Percentiles rank a stretch among this genome's conserved stretches.
Conservation (phyloP, 257 asterid genomes). For the Euphrasia confusa region DNA sequence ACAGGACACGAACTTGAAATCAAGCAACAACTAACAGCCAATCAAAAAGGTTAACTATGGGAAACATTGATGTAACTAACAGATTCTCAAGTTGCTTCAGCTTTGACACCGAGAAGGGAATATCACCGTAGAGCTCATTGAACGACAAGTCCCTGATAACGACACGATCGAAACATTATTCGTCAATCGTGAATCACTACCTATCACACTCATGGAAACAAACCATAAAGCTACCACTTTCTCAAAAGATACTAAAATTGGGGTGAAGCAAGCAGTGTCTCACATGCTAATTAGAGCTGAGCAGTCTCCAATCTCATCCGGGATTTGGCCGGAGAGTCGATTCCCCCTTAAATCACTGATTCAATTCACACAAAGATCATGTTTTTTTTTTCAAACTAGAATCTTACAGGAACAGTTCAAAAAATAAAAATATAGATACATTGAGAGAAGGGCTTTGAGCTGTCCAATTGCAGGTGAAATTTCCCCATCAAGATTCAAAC, state of each 20-base stretch:
- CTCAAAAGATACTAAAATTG: not conserved
- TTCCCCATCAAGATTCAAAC: conserved; percentile 90
- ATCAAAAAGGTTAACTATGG: not conserved
- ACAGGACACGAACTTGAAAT: not conserved
- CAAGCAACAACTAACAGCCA: not conserved
- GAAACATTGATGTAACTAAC: conserved; percentile 31
- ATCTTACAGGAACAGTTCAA: not conserved
- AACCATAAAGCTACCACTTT: not conserved
- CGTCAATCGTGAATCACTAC: not conserved
- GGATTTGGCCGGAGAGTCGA: conserved; percentile 85
- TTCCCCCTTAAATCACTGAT: conserved; percentile 71
- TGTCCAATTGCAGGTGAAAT: conserved; percentile 87
- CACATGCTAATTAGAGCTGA: conserved; percentile 64
- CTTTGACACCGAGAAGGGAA: conserved; percentile 92
- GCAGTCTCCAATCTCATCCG: conserved; percentile 98
- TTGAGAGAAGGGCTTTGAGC: conserved; percentile 57
- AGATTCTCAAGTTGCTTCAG: conserved; percentile 77
- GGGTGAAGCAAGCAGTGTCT: not conserved
- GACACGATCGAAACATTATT: not conserved
- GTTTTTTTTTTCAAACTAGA: not conserved
- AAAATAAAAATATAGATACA: conserved; percentile 34
- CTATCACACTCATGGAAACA: not conserved
- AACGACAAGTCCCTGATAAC: conserved; percentile 74
- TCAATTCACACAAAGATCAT: conserved; percentile 5
- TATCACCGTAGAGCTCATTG: conserved; percentile 84